A percentile compares a stretch with the other conserved stretches of the same genome.
Conservation (phyloP, 2,329 filamentous ascomycete species). For the Clonostachys chloroleuca region DNA sequence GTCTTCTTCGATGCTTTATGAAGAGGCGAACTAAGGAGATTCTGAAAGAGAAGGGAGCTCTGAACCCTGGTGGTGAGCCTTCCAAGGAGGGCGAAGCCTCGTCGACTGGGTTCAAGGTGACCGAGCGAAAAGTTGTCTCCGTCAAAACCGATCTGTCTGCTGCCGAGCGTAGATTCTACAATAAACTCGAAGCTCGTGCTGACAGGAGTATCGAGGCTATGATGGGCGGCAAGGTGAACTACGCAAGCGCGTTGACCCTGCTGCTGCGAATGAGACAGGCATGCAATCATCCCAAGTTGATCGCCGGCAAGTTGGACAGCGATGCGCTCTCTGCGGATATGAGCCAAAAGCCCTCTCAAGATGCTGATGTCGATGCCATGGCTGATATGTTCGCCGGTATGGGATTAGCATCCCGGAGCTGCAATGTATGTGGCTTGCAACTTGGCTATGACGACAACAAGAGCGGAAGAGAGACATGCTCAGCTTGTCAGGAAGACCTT, state of each 20-base stretch:
- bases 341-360: conserved; percentile 37
- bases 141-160: conserved; percentile 74
- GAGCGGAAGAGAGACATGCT: conserved; percentile 50
- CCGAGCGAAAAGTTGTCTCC: conserved; percentile 82
- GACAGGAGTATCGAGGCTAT: conserved; percentile 84
- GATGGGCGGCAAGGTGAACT: conserved; percentile 75
- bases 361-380: conserved; percentile 73
- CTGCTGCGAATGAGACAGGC: conserved; percentile 88
- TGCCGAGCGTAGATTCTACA: conserved; percentile 81
- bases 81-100: conserved; percentile 42
- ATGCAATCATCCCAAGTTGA: conserved; percentile 89
- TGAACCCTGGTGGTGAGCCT: conserved; percentile 70
- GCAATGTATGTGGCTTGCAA: conserved; percentile 75
- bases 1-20: conserved; percentile 90
- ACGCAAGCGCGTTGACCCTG: conserved; percentile 88
- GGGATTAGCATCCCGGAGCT: conserved; percentile 70
- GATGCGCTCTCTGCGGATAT: conserved; percentile 71
- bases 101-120: conserved; percentile 78
- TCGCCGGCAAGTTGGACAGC: conserved; percentile 78
- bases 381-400: conserved; percentile 84
- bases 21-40: conserved; percentile 97
- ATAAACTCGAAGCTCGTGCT: conserved; percentile 76
- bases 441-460: conserved; percentile 46
- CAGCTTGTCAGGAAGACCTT: conserved; percentile 72
- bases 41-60: conserved; percentile 79